Evolutionary conservation across 2,329 filamentous ascomycete genomes (phyloP).

Genomic region (Aspergillus fijiensis): DNA sequence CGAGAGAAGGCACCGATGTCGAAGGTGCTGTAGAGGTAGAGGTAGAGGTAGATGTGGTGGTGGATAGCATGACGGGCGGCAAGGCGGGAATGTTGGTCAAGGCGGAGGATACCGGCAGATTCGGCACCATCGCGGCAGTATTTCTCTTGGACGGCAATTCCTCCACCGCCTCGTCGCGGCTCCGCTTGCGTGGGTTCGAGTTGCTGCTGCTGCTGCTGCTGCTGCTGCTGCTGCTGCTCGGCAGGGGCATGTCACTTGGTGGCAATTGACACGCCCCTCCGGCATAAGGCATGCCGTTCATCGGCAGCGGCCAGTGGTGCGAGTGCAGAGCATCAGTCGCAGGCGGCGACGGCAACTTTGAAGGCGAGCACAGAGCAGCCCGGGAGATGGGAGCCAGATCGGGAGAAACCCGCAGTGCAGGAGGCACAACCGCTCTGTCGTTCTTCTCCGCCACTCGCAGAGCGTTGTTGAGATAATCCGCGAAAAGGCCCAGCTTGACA

Average conservation of each 20-base stretch:
- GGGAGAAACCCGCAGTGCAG: slow-evolving; percentile 36
- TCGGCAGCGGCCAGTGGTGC: slow-evolving; percentile 31
- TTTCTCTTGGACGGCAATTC: slow-evolving; percentile 59
- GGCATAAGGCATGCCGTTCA: slow-evolving; percentile 26
- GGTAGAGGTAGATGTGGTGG: slow-evolving; percentile 13
- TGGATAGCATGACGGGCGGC: slow-evolving; percentile 36
- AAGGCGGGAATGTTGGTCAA: slow-evolving; percentile 31
- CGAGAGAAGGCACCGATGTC: slow-evolving; percentile 35
- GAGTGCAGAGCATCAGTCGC: slow-evolving; percentile 30
- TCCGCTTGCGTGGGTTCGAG: slow-evolving; percentile 55
- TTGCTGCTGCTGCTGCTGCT: too few species aligned
- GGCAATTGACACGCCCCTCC: slow-evolving; percentile 22
- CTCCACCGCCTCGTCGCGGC: slow-evolving; percentile 54
- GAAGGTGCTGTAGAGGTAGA: slow-evolving; percentile 26
- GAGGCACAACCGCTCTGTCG: slow-evolving; percentile 29
- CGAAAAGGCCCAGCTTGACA: slow-evolving; percentile 75
- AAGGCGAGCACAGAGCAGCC: slow-evolving; percentile 4
- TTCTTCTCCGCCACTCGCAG: slow-evolving; percentile 48
- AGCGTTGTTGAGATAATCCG: slow-evolving; percentile 76
- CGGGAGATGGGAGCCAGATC: slow-evolving; percentile 35
- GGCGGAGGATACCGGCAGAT: slow-evolving; percentile 26
- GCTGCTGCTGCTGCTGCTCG: not conserved
- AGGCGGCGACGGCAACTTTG: slow-evolving; percentile 39
- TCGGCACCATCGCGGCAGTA: slow-evolving; percentile 22
- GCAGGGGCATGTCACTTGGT: slow-evolving; percentile 22